A percentile compares a stretch with the other conserved stretches of the same genome.
Evolutionary conservation across 2,329 filamentous ascomycete genomes (phyloP).

Genomic region (Aspergillus caelatus): DNA sequence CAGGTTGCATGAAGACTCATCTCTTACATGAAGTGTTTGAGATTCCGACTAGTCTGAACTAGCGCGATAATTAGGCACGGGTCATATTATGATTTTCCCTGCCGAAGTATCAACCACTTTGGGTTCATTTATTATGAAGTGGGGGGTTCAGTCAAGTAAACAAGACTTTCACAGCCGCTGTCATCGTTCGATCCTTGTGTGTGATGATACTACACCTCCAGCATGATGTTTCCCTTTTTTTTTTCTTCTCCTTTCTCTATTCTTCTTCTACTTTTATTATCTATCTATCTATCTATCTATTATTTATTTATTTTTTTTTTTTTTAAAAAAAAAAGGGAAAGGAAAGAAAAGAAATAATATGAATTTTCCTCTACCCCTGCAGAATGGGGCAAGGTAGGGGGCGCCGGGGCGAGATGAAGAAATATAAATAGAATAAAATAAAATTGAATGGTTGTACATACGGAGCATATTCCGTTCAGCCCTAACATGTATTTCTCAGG

Average conservation of each 20-base stretch:
- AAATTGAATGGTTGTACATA: not conserved
- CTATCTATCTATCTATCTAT: too few relatives aligned
- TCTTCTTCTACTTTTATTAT: not conserved
- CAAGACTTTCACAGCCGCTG: constrained; percentile 3
- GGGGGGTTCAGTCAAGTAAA: not conserved
- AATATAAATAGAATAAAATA: not conserved
- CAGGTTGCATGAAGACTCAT: constrained; percentile 12
- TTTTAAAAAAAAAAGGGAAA: too few relatives aligned
- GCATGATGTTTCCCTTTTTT: not conserved
- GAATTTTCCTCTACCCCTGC: not conserved
- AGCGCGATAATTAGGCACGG: not conserved
- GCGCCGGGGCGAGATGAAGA: not conserved
- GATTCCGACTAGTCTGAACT: constrained; percentile 16
- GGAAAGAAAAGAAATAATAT: too few relatives aligned
- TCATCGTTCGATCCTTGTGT: not conserved
- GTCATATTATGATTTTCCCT: not conserved
- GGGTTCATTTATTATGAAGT: not conserved
- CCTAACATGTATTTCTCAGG: not conserved
- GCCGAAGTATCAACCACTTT: not conserved
- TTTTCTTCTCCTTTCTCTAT: not conserved
- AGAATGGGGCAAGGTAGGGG: not conserved
- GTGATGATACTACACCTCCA: not conserved
- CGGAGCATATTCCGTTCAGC: not conserved
- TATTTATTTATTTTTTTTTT: too few relatives aligned
- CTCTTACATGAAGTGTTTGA: constrained; percentile 24